Percentiles rank a stretch among this genome's conserved stretches.
phyloP scores from a whole-genome alignment of 1,139 yeast genomes.

The Saccharomyces hybrid region DNA sequence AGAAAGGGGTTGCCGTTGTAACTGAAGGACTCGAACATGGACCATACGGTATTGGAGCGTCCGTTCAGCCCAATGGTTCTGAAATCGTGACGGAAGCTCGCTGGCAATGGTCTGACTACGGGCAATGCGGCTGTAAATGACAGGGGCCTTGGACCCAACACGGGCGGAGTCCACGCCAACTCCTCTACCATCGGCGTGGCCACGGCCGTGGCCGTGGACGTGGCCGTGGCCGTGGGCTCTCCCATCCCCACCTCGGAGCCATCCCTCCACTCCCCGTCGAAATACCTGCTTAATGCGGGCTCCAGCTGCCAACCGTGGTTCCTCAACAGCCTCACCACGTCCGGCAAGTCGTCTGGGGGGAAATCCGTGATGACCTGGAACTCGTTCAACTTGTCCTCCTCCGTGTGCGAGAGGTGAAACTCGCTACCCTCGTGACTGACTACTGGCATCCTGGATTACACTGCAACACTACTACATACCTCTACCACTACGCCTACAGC shows the following conservation, averaged over 20 bases:
- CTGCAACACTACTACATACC: background rate
- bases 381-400: constrained; percentile 35
- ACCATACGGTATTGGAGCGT: constrained; percentile 8
- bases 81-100: constrained; percentile 22
- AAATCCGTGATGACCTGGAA: constrained; percentile 35
- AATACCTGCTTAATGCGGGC: constrained; percentile 34
- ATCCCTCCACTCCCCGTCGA: constrained; percentile 34
- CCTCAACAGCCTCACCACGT: constrained; percentile 30
- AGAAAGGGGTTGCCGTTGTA: constrained; percentile 13
- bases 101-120: constrained; percentile 30
- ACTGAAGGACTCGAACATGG: constrained; percentile 1
- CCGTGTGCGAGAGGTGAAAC: constrained; percentile 32
- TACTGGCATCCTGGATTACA: constrained; percentile 21
- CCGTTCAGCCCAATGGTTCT: constrained; percentile 22
- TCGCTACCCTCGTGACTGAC: constrained; percentile 18
- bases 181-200: constrained; percentile 13
- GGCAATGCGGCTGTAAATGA: constrained; percentile 12
- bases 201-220: constrained; percentile 18
- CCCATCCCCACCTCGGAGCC: constrained; percentile 19
- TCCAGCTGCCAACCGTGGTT: constrained; percentile 37
- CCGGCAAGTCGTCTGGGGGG: constrained; percentile 32
- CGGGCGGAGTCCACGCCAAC: constrained; percentile 6
- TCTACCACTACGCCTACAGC: background rate
- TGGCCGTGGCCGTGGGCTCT: constrained; percentile 15
- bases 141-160: background rate